phyloP scores from a whole-genome alignment of 2,329 filamentous ascomycete genomes.

The Sphaceloma murrayae region DNA sequence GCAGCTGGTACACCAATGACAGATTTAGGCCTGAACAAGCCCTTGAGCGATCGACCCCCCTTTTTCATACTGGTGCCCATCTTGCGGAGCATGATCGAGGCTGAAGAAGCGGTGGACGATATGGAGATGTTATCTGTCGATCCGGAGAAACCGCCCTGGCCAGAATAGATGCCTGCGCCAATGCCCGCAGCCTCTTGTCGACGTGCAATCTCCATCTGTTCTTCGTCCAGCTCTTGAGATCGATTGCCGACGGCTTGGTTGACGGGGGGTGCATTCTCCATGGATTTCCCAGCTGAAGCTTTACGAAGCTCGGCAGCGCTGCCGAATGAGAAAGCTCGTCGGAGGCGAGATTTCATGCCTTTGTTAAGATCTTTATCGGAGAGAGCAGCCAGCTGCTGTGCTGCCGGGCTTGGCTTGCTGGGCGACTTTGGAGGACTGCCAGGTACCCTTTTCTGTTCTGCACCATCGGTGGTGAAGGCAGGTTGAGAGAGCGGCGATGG shows the following conservation, averaged over 20 bases:
- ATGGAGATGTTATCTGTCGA: slow-evolving; percentile 94
- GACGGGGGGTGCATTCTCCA: slow-evolving; percentile 39
- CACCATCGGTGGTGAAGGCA: slow-evolving; percentile 16
- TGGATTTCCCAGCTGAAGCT: slow-evolving; percentile 38
- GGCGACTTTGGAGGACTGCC: slow-evolving; percentile 22
- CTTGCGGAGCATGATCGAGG: slow-evolving; percentile 90
- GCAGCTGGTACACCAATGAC: slow-evolving; percentile 66
- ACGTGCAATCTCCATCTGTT: slow-evolving; percentile 83
- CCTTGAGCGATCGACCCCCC: slow-evolving; percentile 78
- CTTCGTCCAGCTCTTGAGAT: slow-evolving; percentile 51
- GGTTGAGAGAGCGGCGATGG: slow-evolving; percentile 40
- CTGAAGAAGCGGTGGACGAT: slow-evolving; percentile 79
- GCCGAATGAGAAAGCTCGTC: slow-evolving; percentile 91
- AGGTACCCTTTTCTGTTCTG: slow-evolving; percentile 14
- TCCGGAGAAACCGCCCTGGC: slow-evolving; percentile 71
- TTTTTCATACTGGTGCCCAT: slow-evolving; percentile 99
- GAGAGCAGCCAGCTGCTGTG: slow-evolving; percentile 76
- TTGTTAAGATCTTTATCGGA: slow-evolving; percentile 68
- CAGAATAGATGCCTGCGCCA: slow-evolving; percentile 86
- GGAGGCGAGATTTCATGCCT: slow-evolving; percentile 77
- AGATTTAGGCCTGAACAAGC: slow-evolving; percentile 90
- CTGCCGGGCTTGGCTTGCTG: slow-evolving; percentile 55
- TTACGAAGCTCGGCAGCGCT: slow-evolving; percentile 84
- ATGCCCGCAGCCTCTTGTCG: slow-evolving; percentile 88
- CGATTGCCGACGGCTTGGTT: slow-evolving; percentile 23